A percentile compares a stretch with the other conserved stretches of the same genome.
Evolutionary conservation across 345 rosid species (phyloP).

Genomic region (Cardamine chenopodiifolia): DNA sequence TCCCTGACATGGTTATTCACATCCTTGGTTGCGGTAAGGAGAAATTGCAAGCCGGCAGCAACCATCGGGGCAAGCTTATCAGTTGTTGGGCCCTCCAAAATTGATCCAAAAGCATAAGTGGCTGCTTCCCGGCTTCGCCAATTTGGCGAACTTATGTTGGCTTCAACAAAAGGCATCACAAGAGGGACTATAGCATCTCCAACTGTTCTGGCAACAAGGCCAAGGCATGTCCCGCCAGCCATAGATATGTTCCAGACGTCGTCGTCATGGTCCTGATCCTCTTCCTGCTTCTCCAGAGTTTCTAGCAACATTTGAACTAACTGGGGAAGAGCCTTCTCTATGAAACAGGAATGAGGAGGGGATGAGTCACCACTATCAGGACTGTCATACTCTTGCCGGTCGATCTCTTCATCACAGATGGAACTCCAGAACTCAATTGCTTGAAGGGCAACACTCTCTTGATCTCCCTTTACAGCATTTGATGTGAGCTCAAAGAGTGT

Average conservation of each 20-base stretch:
- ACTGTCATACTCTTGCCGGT: constrained; percentile 76
- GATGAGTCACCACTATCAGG: constrained; percentile 67
- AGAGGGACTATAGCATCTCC: constrained; percentile 86
- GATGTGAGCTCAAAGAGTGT: constrained; percentile 85
- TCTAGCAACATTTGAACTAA: constrained; percentile 82
- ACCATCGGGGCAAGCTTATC: constrained; percentile 83
- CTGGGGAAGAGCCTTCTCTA: constrained; percentile 77
- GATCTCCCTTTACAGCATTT: constrained; percentile 82
- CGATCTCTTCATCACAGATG: constrained; percentile 96
- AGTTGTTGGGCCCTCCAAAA: constrained; percentile 83
- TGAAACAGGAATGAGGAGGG: constrained; percentile 65
- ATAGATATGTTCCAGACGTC: constrained; percentile 85
- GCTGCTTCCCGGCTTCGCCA: constrained; percentile 96
- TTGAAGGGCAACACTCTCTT: constrained; percentile 90
- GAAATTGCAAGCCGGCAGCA: constrained; percentile 73
- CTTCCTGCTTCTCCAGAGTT: constrained; percentile 90
- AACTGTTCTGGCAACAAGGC: constrained; percentile 93
- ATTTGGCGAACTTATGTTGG: constrained; percentile 65
- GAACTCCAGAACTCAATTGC: constrained; percentile 98
- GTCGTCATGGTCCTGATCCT: constrained; percentile 93
- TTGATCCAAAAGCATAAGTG: constrained; percentile 91
- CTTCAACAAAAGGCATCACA: constrained; percentile 92
- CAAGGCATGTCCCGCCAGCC: constrained; percentile 98
- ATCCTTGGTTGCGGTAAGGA: constrained; percentile 78
- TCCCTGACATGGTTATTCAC: constrained; percentile 90